These are phyloP conservation scores for Ophiostoma triangulosporum DNA, from an alignment of 2,329 filamentous ascomycete genomes.

Conservation along the genomic window DNA sequence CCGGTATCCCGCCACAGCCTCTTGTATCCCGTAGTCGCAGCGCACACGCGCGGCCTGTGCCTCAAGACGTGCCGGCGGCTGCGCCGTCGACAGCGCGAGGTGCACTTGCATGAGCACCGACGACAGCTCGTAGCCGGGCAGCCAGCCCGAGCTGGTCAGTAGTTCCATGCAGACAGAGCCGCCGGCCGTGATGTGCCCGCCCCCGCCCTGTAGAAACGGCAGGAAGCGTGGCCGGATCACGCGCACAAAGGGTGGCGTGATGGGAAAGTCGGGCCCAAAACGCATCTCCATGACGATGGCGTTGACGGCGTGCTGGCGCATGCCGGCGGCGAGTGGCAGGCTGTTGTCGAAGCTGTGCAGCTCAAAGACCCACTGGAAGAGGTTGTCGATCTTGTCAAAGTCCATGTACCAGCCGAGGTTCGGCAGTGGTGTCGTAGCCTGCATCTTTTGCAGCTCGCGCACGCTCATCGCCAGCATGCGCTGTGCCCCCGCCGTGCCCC, in stretches of 20 bases:
- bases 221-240: slow-evolving; percentile 71
- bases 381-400: slow-evolving; percentile 48
- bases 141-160: slow-evolving; percentile 75
- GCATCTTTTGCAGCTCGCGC: slow-evolving; percentile 46
- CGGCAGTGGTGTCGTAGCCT: slow-evolving; percentile 42
- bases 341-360: slow-evolving; percentile 64
- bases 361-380: slow-evolving; percentile 88
- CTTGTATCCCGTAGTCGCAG: slow-evolving; percentile 49
- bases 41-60: background rate
- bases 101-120: slow-evolving; percentile 70
- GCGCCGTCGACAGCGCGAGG: slow-evolving; percentile 54
- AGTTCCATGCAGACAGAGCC: slow-evolving; percentile 78
- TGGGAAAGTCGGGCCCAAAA: slow-evolving; percentile 63
- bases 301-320: slow-evolving; percentile 45
- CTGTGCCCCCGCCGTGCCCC: slow-evolving; percentile 48
- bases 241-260: slow-evolving; percentile 71
- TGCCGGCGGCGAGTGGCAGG: slow-evolving; percentile 61
- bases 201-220: slow-evolving; percentile 57
- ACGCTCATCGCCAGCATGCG: slow-evolving; percentile 53
- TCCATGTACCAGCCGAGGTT: slow-evolving; percentile 79
- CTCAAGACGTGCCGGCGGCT: slow-evolving; percentile 61
- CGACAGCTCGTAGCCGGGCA: slow-evolving; percentile 58
- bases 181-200: slow-evolving; percentile 73
- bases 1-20: slow-evolving; percentile 61
- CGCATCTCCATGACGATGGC: slow-evolving; percentile 73